These are phyloP conservation scores for Helenozyma baotianmanensis DNA, from an alignment of 805 yeast species.

Conservation along the genomic window DNA sequence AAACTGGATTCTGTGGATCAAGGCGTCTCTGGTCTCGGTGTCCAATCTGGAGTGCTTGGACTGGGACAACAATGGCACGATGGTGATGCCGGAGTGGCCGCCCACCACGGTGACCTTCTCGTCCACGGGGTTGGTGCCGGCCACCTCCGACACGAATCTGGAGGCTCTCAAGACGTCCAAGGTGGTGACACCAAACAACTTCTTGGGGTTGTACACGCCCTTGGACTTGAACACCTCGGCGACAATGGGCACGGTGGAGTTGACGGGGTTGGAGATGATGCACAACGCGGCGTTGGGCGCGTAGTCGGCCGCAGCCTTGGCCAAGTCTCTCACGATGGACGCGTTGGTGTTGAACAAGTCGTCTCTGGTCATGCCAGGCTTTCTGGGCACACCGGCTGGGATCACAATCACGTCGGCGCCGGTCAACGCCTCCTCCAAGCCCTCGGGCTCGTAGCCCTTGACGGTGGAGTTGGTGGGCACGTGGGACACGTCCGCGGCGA, in stretches of 20 bases:
- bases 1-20: constrained; percentile 86
- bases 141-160: constrained; percentile 68
- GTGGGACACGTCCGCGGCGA: constrained; percentile 93
- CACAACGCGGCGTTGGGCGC: constrained; percentile 80
- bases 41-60: constrained; percentile 60
- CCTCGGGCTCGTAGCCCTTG: constrained; percentile 82
- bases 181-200: constrained; percentile 94
- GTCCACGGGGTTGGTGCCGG: constrained; percentile 67
- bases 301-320: constrained; percentile 75
- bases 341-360: constrained; percentile 96
- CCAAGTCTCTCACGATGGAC: constrained; percentile 88
- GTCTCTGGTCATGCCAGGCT: constrained; percentile 99
- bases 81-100: constrained; percentile 96
- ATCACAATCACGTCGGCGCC: constrained; percentile 84
- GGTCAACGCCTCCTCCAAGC: constrained; percentile 62
- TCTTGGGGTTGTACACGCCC: constrained; percentile 88
- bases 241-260: constrained; percentile 95
- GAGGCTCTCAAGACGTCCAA: constrained; percentile 88
- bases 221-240: constrained; percentile 83
- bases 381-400: constrained; percentile 98
- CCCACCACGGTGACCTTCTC: constrained; percentile 88
- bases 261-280: constrained; percentile 92
- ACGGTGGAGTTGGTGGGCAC: constrained; percentile 89
- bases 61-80: constrained; percentile 89
- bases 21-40: constrained; percentile 59